phyloP scores from a whole-genome alignment of 208 protist genomes.

The Leishmania gerbilli region DNA sequence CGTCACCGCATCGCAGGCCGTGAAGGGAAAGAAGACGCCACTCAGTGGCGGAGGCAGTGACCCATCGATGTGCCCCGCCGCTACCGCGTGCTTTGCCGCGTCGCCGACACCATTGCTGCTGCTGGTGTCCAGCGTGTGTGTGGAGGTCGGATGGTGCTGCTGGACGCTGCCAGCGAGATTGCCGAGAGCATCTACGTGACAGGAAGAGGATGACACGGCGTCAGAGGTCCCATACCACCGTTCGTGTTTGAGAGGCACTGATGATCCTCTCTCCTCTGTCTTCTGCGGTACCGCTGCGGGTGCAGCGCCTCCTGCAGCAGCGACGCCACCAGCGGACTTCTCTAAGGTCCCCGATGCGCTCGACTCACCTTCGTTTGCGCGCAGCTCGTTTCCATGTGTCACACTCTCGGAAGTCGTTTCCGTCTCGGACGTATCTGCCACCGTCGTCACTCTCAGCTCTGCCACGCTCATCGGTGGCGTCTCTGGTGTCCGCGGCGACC shows the following conservation, averaged over 20 bases:
- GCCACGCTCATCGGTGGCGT: constrained; percentile 9
- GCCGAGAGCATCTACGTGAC: not conserved
- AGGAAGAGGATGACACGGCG: not conserved
- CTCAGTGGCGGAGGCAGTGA: not conserved
- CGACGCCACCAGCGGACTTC: not conserved
- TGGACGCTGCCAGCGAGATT: not conserved
- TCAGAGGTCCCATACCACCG: not conserved
- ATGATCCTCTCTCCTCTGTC: not conserved
- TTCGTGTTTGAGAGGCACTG: not conserved
- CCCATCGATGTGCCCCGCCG: not conserved
- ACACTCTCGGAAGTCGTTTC: not conserved
- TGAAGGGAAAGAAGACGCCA: constrained; percentile 17
- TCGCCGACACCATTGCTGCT: not conserved
- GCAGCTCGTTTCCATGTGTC: not conserved
- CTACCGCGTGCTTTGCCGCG: not conserved
- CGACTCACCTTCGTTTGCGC: not conserved
- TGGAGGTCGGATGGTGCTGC: not conserved
- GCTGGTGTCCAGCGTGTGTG: not conserved
- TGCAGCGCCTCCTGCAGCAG: not conserved
- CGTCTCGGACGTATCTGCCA: not conserved
- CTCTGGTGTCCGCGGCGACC: constrained; percentile 37
- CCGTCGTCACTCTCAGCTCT: not conserved
- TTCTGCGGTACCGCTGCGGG: not conserved
- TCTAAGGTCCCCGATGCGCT: not conserved
- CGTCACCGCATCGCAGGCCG: not conserved